Conservation (phyloP, 163 green algal species). For the Chloromonas sp. region DNA sequence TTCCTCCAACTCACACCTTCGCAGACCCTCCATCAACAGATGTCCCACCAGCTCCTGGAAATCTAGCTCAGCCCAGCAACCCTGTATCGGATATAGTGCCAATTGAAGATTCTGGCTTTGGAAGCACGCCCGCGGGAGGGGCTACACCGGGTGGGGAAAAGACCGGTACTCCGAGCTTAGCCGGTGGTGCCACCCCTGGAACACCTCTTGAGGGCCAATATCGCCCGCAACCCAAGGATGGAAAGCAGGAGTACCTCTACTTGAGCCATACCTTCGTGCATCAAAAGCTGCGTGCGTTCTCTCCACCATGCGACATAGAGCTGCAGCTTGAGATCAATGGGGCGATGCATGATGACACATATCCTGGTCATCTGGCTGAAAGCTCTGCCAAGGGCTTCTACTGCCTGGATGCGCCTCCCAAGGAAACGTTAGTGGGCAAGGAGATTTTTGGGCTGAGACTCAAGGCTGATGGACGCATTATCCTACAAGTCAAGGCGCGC, state of each 20-base stretch:
- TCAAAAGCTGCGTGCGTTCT: conserved; percentile 5
- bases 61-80: too few species aligned
- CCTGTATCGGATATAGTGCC: too few species aligned
- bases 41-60: too few species aligned
- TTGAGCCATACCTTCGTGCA: conserved; percentile 9
- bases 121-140: too few species aligned
- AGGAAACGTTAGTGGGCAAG: background rate
- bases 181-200: too few species aligned
- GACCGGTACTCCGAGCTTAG: too few species aligned
- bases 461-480: conserved; percentile 6
- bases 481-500: background rate
- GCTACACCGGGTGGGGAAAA: too few species aligned
- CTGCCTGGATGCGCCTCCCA: background rate
- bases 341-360: background rate
- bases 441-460: conserved; percentile 9
- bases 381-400: conserved; percentile 3
- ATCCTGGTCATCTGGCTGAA: background rate
- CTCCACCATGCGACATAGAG: background rate
- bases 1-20: too few species aligned
- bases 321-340: conserved; percentile 1
- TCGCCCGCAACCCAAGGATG: too few species aligned
- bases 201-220: too few species aligned
- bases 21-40: too few species aligned
- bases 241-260: conserved; percentile 5
- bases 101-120: too few species aligned